Conservation (phyloP, 805 yeast species). For the Ogataea allantospora region DNA sequence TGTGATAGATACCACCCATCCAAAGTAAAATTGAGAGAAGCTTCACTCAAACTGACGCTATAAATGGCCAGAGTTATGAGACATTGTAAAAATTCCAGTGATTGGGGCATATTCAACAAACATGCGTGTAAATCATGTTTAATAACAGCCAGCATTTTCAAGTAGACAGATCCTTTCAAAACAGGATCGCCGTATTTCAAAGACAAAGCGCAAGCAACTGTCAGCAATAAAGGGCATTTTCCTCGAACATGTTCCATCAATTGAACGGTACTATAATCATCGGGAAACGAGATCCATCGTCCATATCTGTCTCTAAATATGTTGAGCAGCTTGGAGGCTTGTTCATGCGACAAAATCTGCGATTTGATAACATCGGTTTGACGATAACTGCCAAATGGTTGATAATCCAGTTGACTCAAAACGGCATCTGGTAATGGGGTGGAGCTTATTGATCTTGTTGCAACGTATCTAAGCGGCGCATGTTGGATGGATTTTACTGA, state of each 20-base stretch:
- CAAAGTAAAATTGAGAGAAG: conserved; percentile 40
- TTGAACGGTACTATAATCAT: conserved; percentile 43
- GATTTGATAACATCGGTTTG: conserved; percentile 48
- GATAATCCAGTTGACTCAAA: conserved; percentile 12
- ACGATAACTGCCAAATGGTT: conserved; percentile 7
- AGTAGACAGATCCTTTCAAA: conserved; percentile 42
- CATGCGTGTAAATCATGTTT: conserved; percentile 47
- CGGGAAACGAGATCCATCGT: conserved; percentile 75
- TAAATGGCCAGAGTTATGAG: conserved; percentile 64
- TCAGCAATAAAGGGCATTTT: conserved; percentile 61
- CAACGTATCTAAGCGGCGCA: conserved; percentile 43
- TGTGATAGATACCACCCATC: conserved; percentile 75
- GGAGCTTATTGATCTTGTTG: conserved; percentile 32
- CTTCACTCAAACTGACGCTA: conserved; percentile 58
- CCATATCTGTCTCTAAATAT: conserved; percentile 68
- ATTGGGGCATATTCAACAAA: conserved; percentile 41
- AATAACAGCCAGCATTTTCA: conserved; percentile 44
- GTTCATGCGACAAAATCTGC: conserved; percentile 46
- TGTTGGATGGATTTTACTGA: conserved; percentile 33
- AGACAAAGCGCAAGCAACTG: conserved; percentile 63
- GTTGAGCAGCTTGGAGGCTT: conserved; percentile 49
- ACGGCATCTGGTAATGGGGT: conserved; percentile 24
- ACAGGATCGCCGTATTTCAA: conserved; percentile 47
- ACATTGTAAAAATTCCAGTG: conserved; percentile 64
- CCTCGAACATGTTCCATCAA: conserved; percentile 48